Percentiles rank a stretch among this genome's conserved stretches.
Evolutionary conservation across 352 stramenopile genomes (phyloP).

Genomic region (Phytophthora constricta): DNA sequence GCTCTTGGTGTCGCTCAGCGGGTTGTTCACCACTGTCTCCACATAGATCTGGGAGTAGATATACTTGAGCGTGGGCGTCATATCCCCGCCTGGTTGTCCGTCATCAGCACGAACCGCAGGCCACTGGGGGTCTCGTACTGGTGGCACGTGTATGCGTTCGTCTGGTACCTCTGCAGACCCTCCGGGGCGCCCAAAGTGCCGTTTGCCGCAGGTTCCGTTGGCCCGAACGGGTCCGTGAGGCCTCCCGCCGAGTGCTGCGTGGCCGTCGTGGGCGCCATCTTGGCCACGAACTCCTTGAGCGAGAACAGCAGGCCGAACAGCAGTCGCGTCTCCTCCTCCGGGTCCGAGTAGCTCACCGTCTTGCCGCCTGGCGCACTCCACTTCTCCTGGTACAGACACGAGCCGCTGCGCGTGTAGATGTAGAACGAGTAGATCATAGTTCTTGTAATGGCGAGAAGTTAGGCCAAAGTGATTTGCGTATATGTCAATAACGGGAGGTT

Average conservation of each 20-base stretch:
- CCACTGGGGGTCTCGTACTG: slow-evolving; percentile 92
- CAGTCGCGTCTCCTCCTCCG: slow-evolving; percentile 91
- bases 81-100: slow-evolving; percentile 88
- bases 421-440: slow-evolving; percentile 93
- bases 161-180: slow-evolving; percentile 85
- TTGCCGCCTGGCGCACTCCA: slow-evolving; percentile 77
- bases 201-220: slow-evolving; percentile 19
- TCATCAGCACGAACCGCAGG: slow-evolving; percentile 92
- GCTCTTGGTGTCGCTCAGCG: slow-evolving; percentile 77
- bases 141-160: slow-evolving; percentile 91
- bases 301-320: slow-evolving; percentile 94
- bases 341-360: slow-evolving; percentile 77
- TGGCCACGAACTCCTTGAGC: slow-evolving; percentile 90
- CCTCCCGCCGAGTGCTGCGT: slow-evolving; percentile 15
- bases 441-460: too few species aligned
- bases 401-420: slow-evolving; percentile 91
- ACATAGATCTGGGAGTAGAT: slow-evolving; percentile 92
- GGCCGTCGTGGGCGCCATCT: slow-evolving; percentile 70
- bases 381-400: slow-evolving; percentile 92
- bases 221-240: slow-evolving; percentile 18
- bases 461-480: neutral
- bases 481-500: too few species aligned
- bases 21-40: slow-evolving; percentile 91
- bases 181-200: slow-evolving; percentile 36
- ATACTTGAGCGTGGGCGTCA: slow-evolving; percentile 82